phyloP scores from a whole-genome alignment of 1,139 yeast genomes.

The Scheffersomyces illinoinensis region DNA sequence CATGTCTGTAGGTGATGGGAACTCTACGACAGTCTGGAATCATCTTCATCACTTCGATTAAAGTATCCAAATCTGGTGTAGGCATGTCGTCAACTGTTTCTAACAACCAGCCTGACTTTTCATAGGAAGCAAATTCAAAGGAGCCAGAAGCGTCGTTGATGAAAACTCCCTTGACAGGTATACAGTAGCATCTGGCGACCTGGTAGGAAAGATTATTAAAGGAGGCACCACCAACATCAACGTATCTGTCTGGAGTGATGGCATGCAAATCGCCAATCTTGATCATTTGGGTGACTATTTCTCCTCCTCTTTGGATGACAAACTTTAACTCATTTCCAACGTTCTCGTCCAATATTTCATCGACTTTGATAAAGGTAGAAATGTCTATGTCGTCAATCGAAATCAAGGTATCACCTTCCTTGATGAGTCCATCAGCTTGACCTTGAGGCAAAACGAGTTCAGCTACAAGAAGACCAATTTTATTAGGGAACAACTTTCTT shows the following conservation, averaged over 20 bases:
- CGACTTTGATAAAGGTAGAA: constrained; percentile 76
- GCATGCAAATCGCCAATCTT: constrained; percentile 73
- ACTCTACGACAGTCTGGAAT: constrained; percentile 80
- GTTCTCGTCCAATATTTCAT: constrained; percentile 73
- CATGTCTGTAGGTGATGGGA: constrained; percentile 71
- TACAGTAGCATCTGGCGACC: constrained; percentile 79
- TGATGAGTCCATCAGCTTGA: constrained; percentile 71
- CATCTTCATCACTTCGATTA: constrained; percentile 72
- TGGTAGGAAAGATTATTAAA: constrained; percentile 87
- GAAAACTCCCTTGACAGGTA: constrained; percentile 83
- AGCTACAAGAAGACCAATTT: constrained; percentile 83
- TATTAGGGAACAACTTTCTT: constrained; percentile 67
- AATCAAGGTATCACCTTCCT: constrained; percentile 85
- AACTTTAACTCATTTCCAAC: constrained; percentile 63
- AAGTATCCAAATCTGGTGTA: constrained; percentile 70
- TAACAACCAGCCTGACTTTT: constrained; percentile 67
- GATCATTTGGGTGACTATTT: constrained; percentile 50
- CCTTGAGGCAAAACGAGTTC: constrained; percentile 84
- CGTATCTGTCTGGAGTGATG: constrained; percentile 79
- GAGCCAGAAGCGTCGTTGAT: constrained; percentile 79
- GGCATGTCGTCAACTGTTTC: constrained; percentile 77
- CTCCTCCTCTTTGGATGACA: constrained; percentile 72
- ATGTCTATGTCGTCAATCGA: constrained; percentile 69
- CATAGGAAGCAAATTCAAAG: constrained; percentile 62
- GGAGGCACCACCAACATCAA: constrained; percentile 83